Conservation (phyloP, 495 filamentous ascomycete species). For the Mytilinidion resinicola region DNA sequence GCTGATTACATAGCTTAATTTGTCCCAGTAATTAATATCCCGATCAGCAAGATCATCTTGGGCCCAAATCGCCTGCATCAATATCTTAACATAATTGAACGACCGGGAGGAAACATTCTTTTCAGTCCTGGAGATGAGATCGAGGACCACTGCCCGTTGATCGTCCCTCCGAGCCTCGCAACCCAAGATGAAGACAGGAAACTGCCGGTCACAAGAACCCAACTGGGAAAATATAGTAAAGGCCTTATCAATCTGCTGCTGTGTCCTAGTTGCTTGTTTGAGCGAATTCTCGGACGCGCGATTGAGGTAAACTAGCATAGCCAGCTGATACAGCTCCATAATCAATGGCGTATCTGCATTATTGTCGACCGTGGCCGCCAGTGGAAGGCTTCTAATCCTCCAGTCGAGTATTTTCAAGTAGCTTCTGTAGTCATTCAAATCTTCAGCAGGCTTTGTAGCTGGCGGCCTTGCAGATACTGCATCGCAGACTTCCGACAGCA, state of each 20-base stretch:
- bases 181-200: constrained; percentile 39
- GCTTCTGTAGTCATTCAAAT: constrained; percentile 14
- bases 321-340: constrained; percentile 18
- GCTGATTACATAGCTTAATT: constrained; percentile 31
- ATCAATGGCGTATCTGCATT: constrained; percentile 5
- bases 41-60: constrained; percentile 37
- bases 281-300: constrained; percentile 25
- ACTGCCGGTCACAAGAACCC: constrained; percentile 31
- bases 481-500: constrained; percentile 26
- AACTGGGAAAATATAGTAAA: constrained; percentile 49
- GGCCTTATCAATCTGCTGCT: constrained; percentile 48
- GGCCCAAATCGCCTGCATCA: constrained; percentile 36
- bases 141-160: constrained; percentile 31
- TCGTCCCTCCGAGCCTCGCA: constrained; percentile 38
- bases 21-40: constrained; percentile 31
- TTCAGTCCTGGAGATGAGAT: constrained; percentile 32
- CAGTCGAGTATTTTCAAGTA: constrained; percentile 22
- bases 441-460: constrained; percentile 1
- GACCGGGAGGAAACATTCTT: constrained; percentile 24
- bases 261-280: constrained; percentile 19
- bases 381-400: constrained; percentile 15
- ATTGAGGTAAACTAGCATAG: constrained; percentile 22
- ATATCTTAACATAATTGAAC: constrained; percentile 25
- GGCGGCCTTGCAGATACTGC: constrained; percentile 19
- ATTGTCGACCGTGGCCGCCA: constrained; percentile 2